Evolutionary conservation across 495 filamentous ascomycete species (phyloP).

Genomic region (Xylaria cubensis): DNA sequence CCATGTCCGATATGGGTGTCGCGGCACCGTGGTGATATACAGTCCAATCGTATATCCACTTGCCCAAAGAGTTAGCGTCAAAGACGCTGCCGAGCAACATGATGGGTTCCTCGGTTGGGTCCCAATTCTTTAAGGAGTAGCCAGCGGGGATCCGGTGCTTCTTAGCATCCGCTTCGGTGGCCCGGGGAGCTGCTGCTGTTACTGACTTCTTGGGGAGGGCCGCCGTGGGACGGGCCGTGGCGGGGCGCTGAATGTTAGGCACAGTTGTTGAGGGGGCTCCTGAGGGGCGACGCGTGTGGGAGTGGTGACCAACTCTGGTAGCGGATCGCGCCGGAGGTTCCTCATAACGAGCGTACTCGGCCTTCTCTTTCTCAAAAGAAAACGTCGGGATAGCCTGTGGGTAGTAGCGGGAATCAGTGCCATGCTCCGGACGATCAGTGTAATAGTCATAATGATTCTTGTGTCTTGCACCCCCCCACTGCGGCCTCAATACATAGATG

Average conservation of each 20-base stretch:
- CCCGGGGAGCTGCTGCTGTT: conserved; percentile 9
- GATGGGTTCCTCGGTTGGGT: conserved; percentile 89
- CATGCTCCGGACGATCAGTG: conserved; percentile 53
- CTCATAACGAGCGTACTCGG: conserved; percentile 45
- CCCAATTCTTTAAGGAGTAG: conserved; percentile 99
- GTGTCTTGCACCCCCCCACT: conserved; percentile 42
- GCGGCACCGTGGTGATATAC: conserved; percentile 87
- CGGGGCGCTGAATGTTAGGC: conserved; percentile 44
- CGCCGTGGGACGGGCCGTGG: conserved; percentile 51
- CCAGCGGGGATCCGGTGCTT: conserved; percentile 84
- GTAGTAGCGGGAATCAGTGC: conserved; percentile 64
- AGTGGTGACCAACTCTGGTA: conserved; percentile 48
- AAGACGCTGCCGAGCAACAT: conserved; percentile 95
- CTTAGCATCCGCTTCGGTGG: conserved; percentile 85
- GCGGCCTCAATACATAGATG: conserved; percentile 54
- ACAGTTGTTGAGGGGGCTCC: conserved; percentile 40
- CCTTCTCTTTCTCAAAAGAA: conserved; percentile 47
- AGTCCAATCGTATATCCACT: conserved; percentile 99
- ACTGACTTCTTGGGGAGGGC: conserved; percentile 39
- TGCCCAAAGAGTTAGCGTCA: conserved; percentile 95
- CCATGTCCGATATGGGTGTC: conserved; percentile 88
- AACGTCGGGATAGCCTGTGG: conserved; percentile 52
- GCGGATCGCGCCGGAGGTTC: conserved; percentile 50
- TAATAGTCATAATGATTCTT: conserved; percentile 48
- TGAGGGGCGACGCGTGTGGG: conserved; percentile 52